phyloP scores from a whole-genome alignment of 176 grass and related monocot genomes.

The Otatea glauca region DNA sequence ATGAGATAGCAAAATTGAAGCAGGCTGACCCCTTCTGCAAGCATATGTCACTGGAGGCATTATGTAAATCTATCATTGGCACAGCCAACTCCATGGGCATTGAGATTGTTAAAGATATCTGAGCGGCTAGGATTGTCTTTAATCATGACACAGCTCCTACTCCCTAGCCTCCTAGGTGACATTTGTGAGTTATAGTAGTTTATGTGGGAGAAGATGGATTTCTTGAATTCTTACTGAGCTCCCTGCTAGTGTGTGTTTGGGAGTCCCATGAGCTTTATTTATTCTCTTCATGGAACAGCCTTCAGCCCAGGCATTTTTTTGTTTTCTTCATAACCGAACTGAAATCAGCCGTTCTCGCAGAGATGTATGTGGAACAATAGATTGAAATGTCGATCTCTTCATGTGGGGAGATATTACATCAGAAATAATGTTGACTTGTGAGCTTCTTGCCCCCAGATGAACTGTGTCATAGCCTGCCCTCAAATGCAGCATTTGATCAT shows the following conservation, averaged over 20 bases:
- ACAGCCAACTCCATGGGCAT: conserved; percentile 90
- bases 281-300: conserved; percentile 27
- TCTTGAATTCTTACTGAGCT: not conserved
- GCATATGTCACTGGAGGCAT: conserved; percentile 76
- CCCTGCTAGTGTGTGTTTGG: not conserved
- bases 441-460: conserved; percentile 1
- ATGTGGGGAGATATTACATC: conserved; percentile 16
- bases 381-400: not conserved
- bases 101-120: conserved; percentile 85
- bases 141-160: conserved; percentile 16
- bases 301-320: not conserved
- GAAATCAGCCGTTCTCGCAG: not conserved
- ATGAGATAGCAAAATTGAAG: conserved; percentile 89
- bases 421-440: not conserved
- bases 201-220: not conserved
- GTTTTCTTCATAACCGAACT: not conserved
- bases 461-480: not conserved
- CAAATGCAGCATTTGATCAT: not conserved
- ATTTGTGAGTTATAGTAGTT: conserved; percentile 14
- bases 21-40: conserved; percentile 71
- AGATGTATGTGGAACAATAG: not conserved
- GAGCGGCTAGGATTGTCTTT: conserved; percentile 23
- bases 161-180: not conserved
- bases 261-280: not conserved
- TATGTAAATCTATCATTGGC: conserved; percentile 90